phyloP scores from a whole-genome alignment of 441 rosid species.

The Pelargonium citronellum region DNA sequence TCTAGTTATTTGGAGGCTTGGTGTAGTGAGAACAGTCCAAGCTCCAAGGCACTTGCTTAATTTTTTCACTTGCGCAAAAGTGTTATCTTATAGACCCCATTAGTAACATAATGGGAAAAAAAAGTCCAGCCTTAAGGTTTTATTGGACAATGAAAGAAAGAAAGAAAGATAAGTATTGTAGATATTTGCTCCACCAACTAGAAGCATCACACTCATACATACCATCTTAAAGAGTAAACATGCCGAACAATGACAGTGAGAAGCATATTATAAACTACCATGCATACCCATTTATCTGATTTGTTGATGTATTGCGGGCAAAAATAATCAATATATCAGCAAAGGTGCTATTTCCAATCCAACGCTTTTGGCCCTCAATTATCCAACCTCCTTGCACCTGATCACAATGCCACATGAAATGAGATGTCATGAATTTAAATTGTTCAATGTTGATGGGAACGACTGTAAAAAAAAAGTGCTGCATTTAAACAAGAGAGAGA shows the following conservation, averaged over 20 bases:
- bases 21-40: background rate
- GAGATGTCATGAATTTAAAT: constrained; percentile 18
- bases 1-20: background rate
- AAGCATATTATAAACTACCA: constrained; percentile 10
- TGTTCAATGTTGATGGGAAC: background rate
- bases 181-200: background rate
- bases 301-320: constrained; percentile 66
- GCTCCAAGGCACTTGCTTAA: background rate
- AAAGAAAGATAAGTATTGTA: background rate
- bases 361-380: constrained; percentile 86
- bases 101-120: no score
- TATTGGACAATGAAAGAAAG: no score
- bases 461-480: background rate
- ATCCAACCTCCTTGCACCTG: constrained; percentile 92
- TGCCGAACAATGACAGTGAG: background rate
- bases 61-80: no score
- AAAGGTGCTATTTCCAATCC: constrained; percentile 96
- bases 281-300: constrained; percentile 84
- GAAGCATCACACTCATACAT: constrained; percentile 1
- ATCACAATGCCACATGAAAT: constrained; percentile 13
- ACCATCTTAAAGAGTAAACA: background rate
- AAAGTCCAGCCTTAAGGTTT: no score
- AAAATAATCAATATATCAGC: constrained; percentile 76
- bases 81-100: no score
- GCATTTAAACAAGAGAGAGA: constrained; percentile 7